A percentile compares a stretch with the other conserved stretches of the same genome.
Conservation (phyloP, 352 stramenopile species). For the Pythium rhizo-oryzae region DNA sequence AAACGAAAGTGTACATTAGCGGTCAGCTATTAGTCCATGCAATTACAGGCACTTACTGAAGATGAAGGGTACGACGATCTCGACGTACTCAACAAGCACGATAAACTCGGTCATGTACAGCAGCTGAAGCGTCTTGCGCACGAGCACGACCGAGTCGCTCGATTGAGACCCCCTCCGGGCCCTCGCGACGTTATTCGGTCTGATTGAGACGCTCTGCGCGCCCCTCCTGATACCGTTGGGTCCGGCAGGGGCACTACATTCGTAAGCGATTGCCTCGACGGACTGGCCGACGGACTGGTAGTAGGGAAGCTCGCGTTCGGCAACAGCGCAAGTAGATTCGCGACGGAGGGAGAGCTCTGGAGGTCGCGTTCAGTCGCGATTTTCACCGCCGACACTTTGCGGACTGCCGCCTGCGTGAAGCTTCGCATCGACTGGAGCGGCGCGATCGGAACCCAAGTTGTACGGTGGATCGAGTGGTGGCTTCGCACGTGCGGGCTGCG, state of each 20-base stretch:
- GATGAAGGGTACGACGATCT: constrained; percentile 4
- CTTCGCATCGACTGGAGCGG: not conserved
- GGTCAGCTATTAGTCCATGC: too few species aligned
- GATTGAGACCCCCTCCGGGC: not conserved
- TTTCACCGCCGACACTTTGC: too few species aligned
- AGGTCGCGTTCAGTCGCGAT: too few species aligned
- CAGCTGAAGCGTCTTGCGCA: not conserved
- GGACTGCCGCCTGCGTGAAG: not conserved
- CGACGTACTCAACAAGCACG: constrained; percentile 7
- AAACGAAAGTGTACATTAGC: too few species aligned
- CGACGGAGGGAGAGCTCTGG: not conserved
- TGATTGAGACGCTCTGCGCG: not conserved
- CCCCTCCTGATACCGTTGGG: too few species aligned
- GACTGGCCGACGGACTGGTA: too few species aligned
- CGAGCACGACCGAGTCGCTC: not conserved
- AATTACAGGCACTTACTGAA: constrained; percentile 2
- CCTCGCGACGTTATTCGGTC: too few species aligned
- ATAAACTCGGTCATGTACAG: constrained; percentile 13
- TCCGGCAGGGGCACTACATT: too few species aligned
- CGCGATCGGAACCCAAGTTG: not conserved
- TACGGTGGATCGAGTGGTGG: not conserved
- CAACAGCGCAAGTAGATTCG: too few species aligned
- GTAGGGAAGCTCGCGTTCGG: too few species aligned
- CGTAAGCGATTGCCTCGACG: too few species aligned
- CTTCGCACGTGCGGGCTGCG: not conserved